Base-by-base conservation (phyloP, 768 basidiomycete genomes). In the Gyrodon lividus region DNA sequence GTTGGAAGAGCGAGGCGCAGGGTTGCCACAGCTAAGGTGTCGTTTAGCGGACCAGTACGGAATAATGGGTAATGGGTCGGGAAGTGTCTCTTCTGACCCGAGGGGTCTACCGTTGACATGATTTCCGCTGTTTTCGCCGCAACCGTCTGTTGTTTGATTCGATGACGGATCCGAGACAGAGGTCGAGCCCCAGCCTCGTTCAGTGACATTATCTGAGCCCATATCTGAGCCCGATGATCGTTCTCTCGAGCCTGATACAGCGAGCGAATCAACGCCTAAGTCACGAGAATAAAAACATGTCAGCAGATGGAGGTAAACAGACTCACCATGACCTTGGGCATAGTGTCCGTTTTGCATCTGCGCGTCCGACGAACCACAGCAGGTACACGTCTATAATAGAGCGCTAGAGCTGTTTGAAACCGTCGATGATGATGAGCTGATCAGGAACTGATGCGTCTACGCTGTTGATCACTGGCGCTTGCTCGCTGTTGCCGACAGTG, bases 21-120 rank as follows among this genome's bases (percentile, higher is more conserved):
- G 88, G 64, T 93, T 95, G 12, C 92, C 92, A 64, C 88, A 92
- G 12, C 90, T 92, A 31, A 92, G 79, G 72, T 98, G 94, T 38
- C 94, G 82, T 67, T 95, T 94, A 5, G 86, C 86, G 37, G 87
- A 87, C 87, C 87, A 91, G 69, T 89, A 87, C 0, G 89, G 88
- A 17, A 89, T 79, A 24, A 84, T 76, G 42, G 87, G 84, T n/a
- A 80, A 56, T 24, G 68, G 66, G 23, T 74, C 77, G 2, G 80
- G 52, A 63, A 75, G 30, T 5, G 75, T 77, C 44, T 77, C 82
- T 10, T 76, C 66, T 1, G 80, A 82, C 10, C 68, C 72, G 57
- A 71, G 76, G 23, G 28, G 69, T 56, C 59, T 67, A n/a, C 67
- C 72, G 37, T 73, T 58, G 23, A 51, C 49, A 65, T 33, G 71